Conservation (phyloP, 2,329 filamentous ascomycete species). For the Fusarium luffae region DNA sequence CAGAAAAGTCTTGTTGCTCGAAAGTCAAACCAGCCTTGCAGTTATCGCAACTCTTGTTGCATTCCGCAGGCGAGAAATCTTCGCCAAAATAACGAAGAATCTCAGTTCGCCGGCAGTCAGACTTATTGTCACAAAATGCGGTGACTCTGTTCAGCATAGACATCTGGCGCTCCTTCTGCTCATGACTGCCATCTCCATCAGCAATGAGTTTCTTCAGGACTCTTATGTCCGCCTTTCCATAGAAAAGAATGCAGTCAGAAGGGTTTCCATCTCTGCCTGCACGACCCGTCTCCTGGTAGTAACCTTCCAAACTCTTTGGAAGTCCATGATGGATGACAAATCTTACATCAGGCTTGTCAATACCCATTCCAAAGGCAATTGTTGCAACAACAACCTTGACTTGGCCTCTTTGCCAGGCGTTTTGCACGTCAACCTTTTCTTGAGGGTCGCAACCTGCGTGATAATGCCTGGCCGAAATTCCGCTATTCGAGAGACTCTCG, state of each 20-base stretch:
- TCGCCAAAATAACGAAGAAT: constrained; percentile 97
- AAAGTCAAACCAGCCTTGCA: constrained; percentile 80
- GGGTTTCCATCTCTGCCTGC: constrained; percentile 89
- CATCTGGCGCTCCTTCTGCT: constrained; percentile 86
- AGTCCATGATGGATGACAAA: constrained; percentile 95
- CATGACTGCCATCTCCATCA: constrained; percentile 77
- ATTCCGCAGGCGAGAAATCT: constrained; percentile 76
- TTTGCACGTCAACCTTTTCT: constrained; percentile 78
- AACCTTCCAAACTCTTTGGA: constrained; percentile 95
- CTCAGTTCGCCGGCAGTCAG: constrained; percentile 87
- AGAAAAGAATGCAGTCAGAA: constrained; percentile 92
- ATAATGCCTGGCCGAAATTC: constrained; percentile 83
- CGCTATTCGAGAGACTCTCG: constrained; percentile 69
- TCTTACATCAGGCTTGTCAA: constrained; percentile 95
- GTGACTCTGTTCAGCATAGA: constrained; percentile 88
- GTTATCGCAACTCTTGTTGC: constrained; percentile 85
- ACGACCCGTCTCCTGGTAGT: constrained; percentile 97
- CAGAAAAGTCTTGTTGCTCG: constrained; percentile 79
- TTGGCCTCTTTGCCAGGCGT: constrained; percentile 81
- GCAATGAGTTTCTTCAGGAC: constrained; percentile 84
- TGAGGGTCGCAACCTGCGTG: constrained; percentile 80
- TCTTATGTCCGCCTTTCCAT: constrained; percentile 80
- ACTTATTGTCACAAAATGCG: constrained; percentile 88
- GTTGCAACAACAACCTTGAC: constrained; percentile 95
- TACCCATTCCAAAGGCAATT: constrained; percentile 99